Percentiles rank a stretch among this genome's conserved stretches.
Evolutionary conservation across 2,329 filamentous ascomycete genomes (phyloP).

Genomic region (Akanthomyces uredinophilus): DNA sequence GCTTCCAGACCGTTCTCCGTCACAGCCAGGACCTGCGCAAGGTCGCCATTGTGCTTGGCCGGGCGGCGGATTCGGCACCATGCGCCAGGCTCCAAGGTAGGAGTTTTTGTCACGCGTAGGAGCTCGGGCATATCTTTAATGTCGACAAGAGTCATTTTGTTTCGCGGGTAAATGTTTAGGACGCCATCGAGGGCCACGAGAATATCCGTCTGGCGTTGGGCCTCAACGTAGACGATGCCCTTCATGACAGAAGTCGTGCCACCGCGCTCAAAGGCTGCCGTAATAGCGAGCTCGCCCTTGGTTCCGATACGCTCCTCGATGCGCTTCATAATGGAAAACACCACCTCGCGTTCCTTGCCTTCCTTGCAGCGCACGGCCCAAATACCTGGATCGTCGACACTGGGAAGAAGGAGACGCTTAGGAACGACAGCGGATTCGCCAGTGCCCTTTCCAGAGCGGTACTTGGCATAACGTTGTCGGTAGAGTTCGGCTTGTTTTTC

Average conservation of each 20-base stretch:
- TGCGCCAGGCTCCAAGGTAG: constrained; percentile 76
- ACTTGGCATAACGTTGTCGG: constrained; percentile 86
- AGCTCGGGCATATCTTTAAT: constrained; percentile 98
- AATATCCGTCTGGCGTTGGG: constrained; percentile 80
- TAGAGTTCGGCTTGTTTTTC: constrained; percentile 87
- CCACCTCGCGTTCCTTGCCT: constrained; percentile 89
- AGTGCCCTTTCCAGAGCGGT: constrained; percentile 61
- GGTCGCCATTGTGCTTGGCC: constrained; percentile 77
- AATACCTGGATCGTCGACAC: constrained; percentile 91
- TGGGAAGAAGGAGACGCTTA: constrained; percentile 80
- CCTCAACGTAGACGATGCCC: constrained; percentile 93
- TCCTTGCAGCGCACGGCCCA: constrained; percentile 92
- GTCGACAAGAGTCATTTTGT: constrained; percentile 80
- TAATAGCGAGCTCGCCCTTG: constrained; percentile 77
- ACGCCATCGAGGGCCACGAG: constrained; percentile 76
- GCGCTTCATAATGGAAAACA: constrained; percentile 83
- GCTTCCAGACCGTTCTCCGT: constrained; percentile 90
- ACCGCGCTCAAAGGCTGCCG: constrained; percentile 86
- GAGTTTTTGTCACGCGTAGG: constrained; percentile 82
- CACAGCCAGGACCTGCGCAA: constrained; percentile 88
- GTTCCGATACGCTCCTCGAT: constrained; percentile 74
- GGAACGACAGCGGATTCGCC: constrained; percentile 74
- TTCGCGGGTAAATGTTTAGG: constrained; percentile 83
- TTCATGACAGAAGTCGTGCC: constrained; percentile 75
- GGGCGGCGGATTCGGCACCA: constrained; percentile 85